A percentile compares a stretch with the other conserved stretches of the same genome.
Evolutionary conservation across 179 eudicot genomes (phyloP).

Genomic region (Heliamphora pulchella): DNA sequence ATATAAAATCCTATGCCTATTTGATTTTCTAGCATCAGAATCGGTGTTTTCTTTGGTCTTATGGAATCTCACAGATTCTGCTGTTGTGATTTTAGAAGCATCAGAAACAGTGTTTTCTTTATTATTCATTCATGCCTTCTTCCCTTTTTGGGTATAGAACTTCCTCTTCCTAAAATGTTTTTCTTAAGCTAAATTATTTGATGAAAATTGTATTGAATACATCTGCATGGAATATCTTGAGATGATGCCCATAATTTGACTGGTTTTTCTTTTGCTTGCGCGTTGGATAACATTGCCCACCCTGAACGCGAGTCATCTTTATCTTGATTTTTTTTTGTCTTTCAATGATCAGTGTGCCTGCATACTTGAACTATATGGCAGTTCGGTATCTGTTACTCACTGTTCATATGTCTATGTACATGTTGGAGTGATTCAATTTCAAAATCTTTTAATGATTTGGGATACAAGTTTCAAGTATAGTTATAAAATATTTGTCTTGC

Average conservation of each 20-base stretch:
- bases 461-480: background rate
- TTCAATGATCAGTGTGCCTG: background rate
- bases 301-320: background rate
- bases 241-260: background rate
- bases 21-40: slow-evolving; percentile 1
- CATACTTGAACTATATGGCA: background rate
- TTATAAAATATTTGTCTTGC: background rate
- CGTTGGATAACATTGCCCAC: background rate
- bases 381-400: background rate
- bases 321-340: background rate
- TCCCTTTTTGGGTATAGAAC: background rate
- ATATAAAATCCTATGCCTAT: background rate
- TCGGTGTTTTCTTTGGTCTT: background rate
- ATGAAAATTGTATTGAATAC: background rate
- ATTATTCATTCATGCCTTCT: background rate
- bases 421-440: background rate
- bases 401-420: background rate
- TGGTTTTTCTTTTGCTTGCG: background rate
- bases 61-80: background rate
- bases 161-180: background rate
- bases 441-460: background rate
- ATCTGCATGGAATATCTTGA: background rate
- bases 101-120: background rate
- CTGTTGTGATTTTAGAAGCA: slow-evolving; percentile 6
- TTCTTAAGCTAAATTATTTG: background rate